These are phyloP conservation scores for Rhodocollybia butyracea DNA, from an alignment of 768 basidiomycete species.

Conservation along the genomic window DNA sequence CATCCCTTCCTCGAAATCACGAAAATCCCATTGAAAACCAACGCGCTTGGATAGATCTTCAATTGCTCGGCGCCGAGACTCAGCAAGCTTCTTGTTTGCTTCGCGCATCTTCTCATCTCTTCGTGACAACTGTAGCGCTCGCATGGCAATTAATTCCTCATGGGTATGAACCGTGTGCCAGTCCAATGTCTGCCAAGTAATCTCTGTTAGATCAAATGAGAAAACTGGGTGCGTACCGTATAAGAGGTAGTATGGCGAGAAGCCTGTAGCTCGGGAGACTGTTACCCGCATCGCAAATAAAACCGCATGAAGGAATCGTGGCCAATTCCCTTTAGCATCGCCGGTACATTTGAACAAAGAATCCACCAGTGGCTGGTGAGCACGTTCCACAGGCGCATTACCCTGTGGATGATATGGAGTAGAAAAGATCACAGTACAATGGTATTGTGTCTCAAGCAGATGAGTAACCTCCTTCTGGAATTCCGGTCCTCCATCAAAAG, in stretches of 20 bases:
- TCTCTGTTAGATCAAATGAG: too few relatives aligned
- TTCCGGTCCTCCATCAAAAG: conserved; percentile 27
- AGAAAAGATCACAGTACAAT: conserved; percentile 22
- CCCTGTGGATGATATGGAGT: conserved; percentile 24
- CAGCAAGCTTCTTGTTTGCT: too few relatives aligned
- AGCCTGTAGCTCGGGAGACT: too few relatives aligned
- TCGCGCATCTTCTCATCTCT: too few relatives aligned
- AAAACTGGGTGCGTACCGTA: too few relatives aligned
- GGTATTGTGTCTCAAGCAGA: conserved; percentile 19
- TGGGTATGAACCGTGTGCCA: too few relatives aligned
- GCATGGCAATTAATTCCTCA: too few relatives aligned
- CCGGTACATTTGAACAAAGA: conserved; percentile 19
- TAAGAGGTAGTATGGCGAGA: too few relatives aligned
- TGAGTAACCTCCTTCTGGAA: conserved; percentile 22
- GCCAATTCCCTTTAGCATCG: conserved; percentile 21
- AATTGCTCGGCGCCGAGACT: conserved; percentile 16
- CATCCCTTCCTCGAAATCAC: conserved; percentile 20
- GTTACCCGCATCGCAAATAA: too few relatives aligned
- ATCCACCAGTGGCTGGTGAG: conserved; percentile 21
- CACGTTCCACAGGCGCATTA: conserved; percentile 27
- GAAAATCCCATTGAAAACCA: conserved; percentile 10
- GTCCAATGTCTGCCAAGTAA: too few relatives aligned
- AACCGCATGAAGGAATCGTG: conserved; percentile 16
- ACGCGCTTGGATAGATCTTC: conserved; percentile 19
- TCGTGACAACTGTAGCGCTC: too few relatives aligned